Conservation (phyloP, 2,329 filamentous ascomycete genomes). For the Colletotrichum sp. region DNA sequence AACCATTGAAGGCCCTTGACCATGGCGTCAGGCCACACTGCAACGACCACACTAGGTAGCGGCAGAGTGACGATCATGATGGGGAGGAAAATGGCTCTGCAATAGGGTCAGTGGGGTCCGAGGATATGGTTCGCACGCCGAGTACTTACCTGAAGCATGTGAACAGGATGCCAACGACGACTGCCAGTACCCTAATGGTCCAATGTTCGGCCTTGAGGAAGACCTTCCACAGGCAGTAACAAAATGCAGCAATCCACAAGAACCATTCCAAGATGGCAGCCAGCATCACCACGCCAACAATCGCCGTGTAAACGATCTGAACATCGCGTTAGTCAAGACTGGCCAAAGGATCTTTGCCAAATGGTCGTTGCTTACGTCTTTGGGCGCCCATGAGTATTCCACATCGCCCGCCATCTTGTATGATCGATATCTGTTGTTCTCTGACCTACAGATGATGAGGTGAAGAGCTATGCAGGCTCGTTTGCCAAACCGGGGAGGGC, state of each 20-base stretch:
- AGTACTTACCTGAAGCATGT: neutral
- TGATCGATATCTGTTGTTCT: neutral
- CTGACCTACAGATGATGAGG: neutral
- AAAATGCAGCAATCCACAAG: constrained; percentile 90
- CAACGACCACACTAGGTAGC: constrained; percentile 73
- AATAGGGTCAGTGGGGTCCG: constrained; percentile 17
- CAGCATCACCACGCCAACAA: constrained; percentile 82
- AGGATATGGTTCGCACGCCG: neutral
- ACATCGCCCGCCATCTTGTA: constrained; percentile 44
- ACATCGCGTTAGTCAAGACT: constrained; percentile 18
- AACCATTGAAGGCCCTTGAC: constrained; percentile 87
- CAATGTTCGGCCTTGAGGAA: constrained; percentile 89
- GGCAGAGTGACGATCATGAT: constrained; percentile 95
- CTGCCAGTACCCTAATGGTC: constrained; percentile 79
- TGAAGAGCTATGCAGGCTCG: neutral
- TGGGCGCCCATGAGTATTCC: constrained; percentile 53
- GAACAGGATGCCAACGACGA: constrained; percentile 77
- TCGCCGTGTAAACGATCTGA: constrained; percentile 83
- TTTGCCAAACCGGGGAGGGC: neutral
- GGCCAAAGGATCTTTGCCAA: neutral
- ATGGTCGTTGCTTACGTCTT: constrained; percentile 37
- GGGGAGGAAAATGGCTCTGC: constrained; percentile 79
- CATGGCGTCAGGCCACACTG: constrained; percentile 73
- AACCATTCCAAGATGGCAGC: constrained; percentile 92
- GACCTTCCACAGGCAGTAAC: constrained; percentile 90